Evolutionary conservation across 495 filamentous ascomycete genomes (phyloP).

Genomic region (Tricharina praecox): DNA sequence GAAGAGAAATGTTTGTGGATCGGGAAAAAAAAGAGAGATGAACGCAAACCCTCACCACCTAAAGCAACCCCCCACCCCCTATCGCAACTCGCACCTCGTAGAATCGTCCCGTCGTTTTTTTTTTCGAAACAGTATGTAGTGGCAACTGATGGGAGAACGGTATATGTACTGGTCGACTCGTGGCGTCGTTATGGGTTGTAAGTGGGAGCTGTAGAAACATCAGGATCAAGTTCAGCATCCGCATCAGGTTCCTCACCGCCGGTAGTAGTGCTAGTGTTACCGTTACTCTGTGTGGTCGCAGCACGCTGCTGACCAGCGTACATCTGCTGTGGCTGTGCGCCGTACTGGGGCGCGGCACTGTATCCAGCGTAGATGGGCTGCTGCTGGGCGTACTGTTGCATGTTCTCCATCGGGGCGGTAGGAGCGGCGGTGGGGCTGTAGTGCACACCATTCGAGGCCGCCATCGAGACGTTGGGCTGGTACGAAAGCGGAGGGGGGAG

Average conservation of each 20-base stretch:
- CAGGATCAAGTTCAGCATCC: constrained; percentile 21
- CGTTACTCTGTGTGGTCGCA: constrained; percentile 17
- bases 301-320: constrained; percentile 19
- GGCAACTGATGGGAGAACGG: background rate
- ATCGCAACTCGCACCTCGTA: background rate
- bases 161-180: constrained; percentile 3
- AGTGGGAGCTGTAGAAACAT: constrained; percentile 19
- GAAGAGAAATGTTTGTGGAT: no score
- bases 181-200: constrained; percentile 5
- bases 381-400: constrained; percentile 23
- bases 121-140: constrained; percentile 4
- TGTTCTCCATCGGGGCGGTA: constrained; percentile 23
- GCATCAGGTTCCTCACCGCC: constrained; percentile 19
- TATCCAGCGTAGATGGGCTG: constrained; percentile 23
- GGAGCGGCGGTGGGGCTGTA: constrained; percentile 19
- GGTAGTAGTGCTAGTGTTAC: constrained; percentile 4
- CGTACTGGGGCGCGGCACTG: constrained; percentile 12
- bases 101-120: constrained; percentile 1
- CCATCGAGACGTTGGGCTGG: constrained; percentile 9
- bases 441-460: constrained; percentile 16
- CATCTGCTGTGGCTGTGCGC: constrained; percentile 20
- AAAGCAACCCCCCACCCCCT: background rate
- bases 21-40: background rate
- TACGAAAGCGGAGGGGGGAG: constrained; percentile 21
- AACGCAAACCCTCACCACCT: constrained; percentile 6